These are phyloP conservation scores for Chiua virens DNA, from an alignment of 768 basidiomycete genomes.

Conservation along the genomic window DNA sequence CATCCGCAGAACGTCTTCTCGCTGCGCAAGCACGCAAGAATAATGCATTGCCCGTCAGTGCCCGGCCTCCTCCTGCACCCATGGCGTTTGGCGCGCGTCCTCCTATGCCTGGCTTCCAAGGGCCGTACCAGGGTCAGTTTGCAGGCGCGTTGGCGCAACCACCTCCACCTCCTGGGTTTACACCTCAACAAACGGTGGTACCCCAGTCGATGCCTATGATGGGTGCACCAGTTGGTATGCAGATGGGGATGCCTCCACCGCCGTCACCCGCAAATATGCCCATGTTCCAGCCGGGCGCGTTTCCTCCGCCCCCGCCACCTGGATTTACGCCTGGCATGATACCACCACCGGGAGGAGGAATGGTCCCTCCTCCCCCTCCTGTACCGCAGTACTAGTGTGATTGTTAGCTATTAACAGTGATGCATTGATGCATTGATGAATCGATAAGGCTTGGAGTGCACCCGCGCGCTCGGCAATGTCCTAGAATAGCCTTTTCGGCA, in stretches of 20 bases:
- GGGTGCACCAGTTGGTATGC: constrained; percentile 31
- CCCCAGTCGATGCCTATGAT: constrained; percentile 41
- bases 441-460: not conserved
- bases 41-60: constrained; percentile 79
- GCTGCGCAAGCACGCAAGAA: constrained; percentile 96
- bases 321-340: constrained; percentile 59
- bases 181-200: constrained; percentile 67
- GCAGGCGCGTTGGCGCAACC: constrained; percentile 84
- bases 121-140: constrained; percentile 89
- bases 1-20: constrained; percentile 92
- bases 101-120: constrained; percentile 69
- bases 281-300: constrained; percentile 47
- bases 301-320: constrained; percentile 62
- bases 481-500: constrained; percentile 4
- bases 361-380: constrained; percentile 48
- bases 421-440: too few species aligned
- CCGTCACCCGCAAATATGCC: constrained; percentile 38
- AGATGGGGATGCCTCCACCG: constrained; percentile 36
- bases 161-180: constrained; percentile 79
- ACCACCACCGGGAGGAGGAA: constrained; percentile 12
- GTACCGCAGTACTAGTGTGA: constrained; percentile 31
- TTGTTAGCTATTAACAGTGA: constrained; percentile 9
- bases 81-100: constrained; percentile 70
- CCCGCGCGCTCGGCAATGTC: not conserved
- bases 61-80: constrained; percentile 73